phyloP scores from a whole-genome alignment of 345 rosid species.

The Dimocarpus longan region DNA sequence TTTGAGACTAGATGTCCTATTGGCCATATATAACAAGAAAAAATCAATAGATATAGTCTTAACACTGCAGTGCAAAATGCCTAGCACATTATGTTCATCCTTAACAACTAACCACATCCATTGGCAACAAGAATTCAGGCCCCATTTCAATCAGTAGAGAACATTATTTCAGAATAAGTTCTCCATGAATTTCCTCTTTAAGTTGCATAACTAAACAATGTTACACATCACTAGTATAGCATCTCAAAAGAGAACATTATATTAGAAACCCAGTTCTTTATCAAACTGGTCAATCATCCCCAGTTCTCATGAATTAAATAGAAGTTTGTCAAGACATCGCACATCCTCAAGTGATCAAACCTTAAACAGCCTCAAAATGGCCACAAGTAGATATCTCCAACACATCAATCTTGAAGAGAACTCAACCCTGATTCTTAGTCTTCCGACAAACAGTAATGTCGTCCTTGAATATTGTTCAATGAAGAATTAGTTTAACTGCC shows the following conservation, averaged over 20 bases:
- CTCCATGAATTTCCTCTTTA: neutral
- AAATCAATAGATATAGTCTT: neutral
- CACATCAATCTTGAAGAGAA: neutral
- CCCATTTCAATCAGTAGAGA: neutral
- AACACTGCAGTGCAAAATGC: neutral
- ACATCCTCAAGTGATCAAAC: neutral
- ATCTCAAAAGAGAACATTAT: neutral
- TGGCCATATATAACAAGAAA: neutral
- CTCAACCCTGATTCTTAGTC: neutral
- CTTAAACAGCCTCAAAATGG: neutral
- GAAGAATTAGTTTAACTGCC: neutral
- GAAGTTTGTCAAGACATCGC: neutral
- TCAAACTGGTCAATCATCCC: neutral
- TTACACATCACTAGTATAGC: neutral
- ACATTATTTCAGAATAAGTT: neutral
- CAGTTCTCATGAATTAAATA: neutral
- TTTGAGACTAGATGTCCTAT: constrained; percentile 3
- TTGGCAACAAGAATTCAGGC: neutral
- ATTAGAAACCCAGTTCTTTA: neutral
- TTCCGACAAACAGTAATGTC: neutral
- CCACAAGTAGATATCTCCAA: neutral
- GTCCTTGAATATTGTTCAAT: neutral
- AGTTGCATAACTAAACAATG: neutral
- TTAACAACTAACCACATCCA: neutral
- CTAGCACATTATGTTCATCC: neutral